Base-by-base conservation (phyloP, 2,329 filamentous ascomycete species). In the Dryadomyces sulphureus region DNA sequence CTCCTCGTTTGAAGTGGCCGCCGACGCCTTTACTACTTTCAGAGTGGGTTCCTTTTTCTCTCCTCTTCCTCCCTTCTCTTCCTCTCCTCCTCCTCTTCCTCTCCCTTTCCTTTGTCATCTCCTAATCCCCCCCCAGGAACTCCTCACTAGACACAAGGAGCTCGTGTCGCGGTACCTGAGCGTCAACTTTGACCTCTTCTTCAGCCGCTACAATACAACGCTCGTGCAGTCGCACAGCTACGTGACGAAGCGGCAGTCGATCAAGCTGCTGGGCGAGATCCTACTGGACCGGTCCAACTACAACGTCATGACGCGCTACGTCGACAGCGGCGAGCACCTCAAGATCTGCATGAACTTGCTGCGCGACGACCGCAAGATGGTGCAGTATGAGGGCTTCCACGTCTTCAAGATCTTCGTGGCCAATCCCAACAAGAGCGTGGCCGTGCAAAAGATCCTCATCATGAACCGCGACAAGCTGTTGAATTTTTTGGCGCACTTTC, bases 401-500 rank as follows among this genome's bases (percentile, higher is more conserved):
- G 90, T 98, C 38, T 98, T 98, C 74, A 98, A 98, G 70, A 90
- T 98, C 51, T 98, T 98, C 64, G 92, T 96, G 45, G 92, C 92
- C 49, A 98, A 98, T 61, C 92, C 92, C 7, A 89, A 96, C 69
- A 98, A 98, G 67, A 94, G 87, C n/a, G 72, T 90, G 50, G 86
- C 89, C 30, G 92, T 98, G 42, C 88, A 94, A 61, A 86, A 90
- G 60, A 94, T 98, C 57, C 68, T 98, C 52, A 81, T 96, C 54
- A 95, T 94, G 76, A 98, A 98, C 61, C 79, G 89, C 48, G 89
- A 95, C 53, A 85, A 90, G 56, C 72, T 98, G 17, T 69, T 98
- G 43, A 81, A 78, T 50, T 98, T 98, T 62, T 66, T 98, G 45
- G 85, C 87, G 7, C 83, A 84, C 52, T 98, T 98, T 59, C 72